Evolutionary conservation across 2,329 filamentous ascomycete species (phyloP).

Genomic region (Alternaria metachromatica): DNA sequence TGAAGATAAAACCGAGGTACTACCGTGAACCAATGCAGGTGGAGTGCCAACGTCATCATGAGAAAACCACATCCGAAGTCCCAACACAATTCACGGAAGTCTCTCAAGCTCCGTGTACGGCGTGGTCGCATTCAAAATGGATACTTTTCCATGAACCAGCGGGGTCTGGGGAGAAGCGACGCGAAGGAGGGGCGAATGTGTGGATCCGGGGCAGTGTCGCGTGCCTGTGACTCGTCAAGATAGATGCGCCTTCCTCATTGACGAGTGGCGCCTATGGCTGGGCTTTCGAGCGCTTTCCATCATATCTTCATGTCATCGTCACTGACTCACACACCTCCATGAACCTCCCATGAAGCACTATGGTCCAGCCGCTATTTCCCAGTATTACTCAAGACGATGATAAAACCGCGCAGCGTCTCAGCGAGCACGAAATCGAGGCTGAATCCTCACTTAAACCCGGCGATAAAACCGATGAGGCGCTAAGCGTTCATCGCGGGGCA

Average conservation of each 20-base stretch:
- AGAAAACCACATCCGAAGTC: not conserved
- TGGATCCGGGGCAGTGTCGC: conserved; percentile 18
- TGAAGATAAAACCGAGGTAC: not conserved
- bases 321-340: conserved; percentile 7
- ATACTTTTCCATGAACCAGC: not conserved
- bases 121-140: not conserved
- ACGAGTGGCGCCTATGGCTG: conserved; percentile 28
- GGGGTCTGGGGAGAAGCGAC: not conserved
- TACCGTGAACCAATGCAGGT: not conserved
- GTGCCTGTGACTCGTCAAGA: conserved; percentile 31
- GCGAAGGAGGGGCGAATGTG: conserved; percentile 7
- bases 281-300: conserved; percentile 16
- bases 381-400: conserved; percentile 28
- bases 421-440: conserved; percentile 6
- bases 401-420: conserved; percentile 20
- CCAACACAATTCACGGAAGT: not conserved
- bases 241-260: conserved; percentile 31
- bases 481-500: conserved; percentile 34
- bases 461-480: conserved; percentile 35
- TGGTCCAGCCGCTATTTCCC: conserved; percentile 30
- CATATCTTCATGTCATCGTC: conserved; percentile 17
- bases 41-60: not conserved
- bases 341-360: conserved; percentile 27
- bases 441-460: conserved; percentile 33
- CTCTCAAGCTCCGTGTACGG: not conserved